Evolutionary conservation across 306 rosid species (phyloP).

Genomic region (Lagenaria siceraria): DNA sequence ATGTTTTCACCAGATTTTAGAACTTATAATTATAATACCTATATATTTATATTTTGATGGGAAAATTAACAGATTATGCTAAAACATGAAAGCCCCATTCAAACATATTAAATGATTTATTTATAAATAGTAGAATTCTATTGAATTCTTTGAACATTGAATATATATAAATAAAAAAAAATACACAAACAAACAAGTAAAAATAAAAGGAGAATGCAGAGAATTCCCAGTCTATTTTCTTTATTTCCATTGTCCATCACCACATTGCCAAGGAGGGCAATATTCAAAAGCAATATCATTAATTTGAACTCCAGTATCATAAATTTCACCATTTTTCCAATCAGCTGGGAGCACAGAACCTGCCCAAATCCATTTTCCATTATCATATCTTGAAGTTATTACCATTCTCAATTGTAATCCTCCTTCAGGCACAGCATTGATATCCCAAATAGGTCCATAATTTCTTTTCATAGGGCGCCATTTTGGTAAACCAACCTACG

Average conservation of each 20-base stretch:
- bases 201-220: too few relatives aligned
- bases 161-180: too few relatives aligned
- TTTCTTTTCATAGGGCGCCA: constrained; percentile 59
- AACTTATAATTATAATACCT: too few relatives aligned
- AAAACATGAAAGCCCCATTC: too few relatives aligned
- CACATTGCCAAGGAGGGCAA: constrained; percentile 21
- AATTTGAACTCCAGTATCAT: constrained; percentile 57
- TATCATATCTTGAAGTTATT: constrained; percentile 59
- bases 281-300: constrained; percentile 57
- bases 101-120: too few relatives aligned
- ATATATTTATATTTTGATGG: too few relatives aligned
- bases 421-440: constrained; percentile 53
- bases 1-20: too few relatives aligned
- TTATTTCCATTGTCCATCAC: not conserved
- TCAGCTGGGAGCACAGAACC: constrained; percentile 51
- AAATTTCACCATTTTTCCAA: constrained; percentile 42
- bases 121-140: not conserved
- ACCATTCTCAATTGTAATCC: constrained; percentile 55
- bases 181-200: too few relatives aligned
- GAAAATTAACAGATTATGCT: too few relatives aligned
- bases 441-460: constrained; percentile 77
- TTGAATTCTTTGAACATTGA: not conserved
- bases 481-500: constrained; percentile 12
- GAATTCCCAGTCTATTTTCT: too few relatives aligned
- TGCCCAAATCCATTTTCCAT: constrained; percentile 70